Evolutionary conservation across 2,329 filamentous ascomycete species (phyloP), one percentile per base, ranked within the genome.

Genomic region (Cladosporium sp.): DNA sequence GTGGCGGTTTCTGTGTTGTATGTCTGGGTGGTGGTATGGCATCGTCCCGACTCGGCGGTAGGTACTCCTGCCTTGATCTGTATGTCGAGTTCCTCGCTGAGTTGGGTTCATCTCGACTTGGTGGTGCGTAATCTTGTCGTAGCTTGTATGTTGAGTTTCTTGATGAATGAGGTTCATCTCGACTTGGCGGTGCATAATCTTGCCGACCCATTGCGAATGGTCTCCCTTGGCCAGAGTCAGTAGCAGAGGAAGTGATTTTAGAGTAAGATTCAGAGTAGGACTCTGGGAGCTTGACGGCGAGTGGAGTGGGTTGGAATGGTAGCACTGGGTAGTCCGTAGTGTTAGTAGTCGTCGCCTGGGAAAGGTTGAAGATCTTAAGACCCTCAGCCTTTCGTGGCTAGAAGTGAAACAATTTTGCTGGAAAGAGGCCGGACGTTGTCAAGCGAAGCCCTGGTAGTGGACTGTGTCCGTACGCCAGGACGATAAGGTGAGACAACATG

Each of bases 1-100:
- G 74, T 59, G 72, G 67, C 14, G 72, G 72, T 49, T 73, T 72
- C 68, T 73, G 74, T 31, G 71, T 56, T 29, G 72, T 73, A 29
- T 66, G 66, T 49, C 59, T 56, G 29, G 52, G 52, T 18, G 52
- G 52, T 18, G 61, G 62, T 60, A 49, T 66, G 29, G 59, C 14
- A 33, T 68, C 66, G 35, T 69, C 68, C 35, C 63, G 60, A 44
- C 52, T 69, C 29, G 57, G 35, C 6, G 61, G 61, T 37, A 37
- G 61, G 31, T 62, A 53, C 5, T 63, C 55, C n/a, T 57, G 33
- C 57, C 72, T 68, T 28, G 72, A 73, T 50, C 73, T 72, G 70
- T 74, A 75, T 18, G 72, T 56, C 18, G 72, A 74, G 37, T 67
- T 67, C 37, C 59, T 55, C 31, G 57, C 56, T 8, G 61, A 65